These are phyloP conservation scores for Fistulinella prunicolor DNA, from an alignment of 768 basidiomycete species.

Conservation along the genomic window DNA sequence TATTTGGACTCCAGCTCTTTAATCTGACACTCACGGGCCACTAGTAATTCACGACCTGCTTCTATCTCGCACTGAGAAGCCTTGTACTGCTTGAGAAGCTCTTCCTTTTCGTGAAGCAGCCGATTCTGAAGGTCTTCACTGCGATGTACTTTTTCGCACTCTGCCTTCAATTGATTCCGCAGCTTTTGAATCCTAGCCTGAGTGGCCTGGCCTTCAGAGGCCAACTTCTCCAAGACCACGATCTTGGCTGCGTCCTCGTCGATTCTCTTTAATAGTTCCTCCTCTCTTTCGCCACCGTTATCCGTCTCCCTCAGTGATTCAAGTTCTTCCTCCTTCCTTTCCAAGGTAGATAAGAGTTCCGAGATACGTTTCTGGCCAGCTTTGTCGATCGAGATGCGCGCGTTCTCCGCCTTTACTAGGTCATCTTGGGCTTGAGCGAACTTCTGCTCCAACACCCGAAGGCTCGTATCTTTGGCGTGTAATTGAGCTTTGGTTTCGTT, in stretches of 20 bases:
- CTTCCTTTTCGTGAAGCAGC: conserved; percentile 55
- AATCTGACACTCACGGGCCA: conserved; percentile 24
- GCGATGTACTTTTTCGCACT: conserved; percentile 38
- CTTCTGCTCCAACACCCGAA: conserved; percentile 45
- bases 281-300: conserved; percentile 49
- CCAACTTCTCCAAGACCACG: conserved; percentile 48
- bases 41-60: conserved; percentile 19
- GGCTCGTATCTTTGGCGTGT: conserved; percentile 42
- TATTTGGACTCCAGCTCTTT: conserved; percentile 22
- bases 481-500: conserved; percentile 43
- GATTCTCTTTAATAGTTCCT: conserved; percentile 59
- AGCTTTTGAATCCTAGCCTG: conserved; percentile 42
- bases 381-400: conserved; percentile 53
- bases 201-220: conserved; percentile 37
- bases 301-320: conserved; percentile 40
- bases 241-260: conserved; percentile 74
- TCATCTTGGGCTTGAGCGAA: conserved; percentile 48
- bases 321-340: conserved; percentile 62
- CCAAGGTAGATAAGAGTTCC: conserved; percentile 42
- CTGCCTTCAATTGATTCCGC: conserved; percentile 39
- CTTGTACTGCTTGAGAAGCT: conserved; percentile 43
- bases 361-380: conserved; percentile 42
- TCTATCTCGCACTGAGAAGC: conserved; percentile 34
- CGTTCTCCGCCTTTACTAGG: conserved; percentile 54
- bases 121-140: conserved; percentile 43